These are phyloP conservation scores for Botrytis fabae DNA, from an alignment of 2,329 filamentous ascomycete species.

Conservation along the genomic window DNA sequence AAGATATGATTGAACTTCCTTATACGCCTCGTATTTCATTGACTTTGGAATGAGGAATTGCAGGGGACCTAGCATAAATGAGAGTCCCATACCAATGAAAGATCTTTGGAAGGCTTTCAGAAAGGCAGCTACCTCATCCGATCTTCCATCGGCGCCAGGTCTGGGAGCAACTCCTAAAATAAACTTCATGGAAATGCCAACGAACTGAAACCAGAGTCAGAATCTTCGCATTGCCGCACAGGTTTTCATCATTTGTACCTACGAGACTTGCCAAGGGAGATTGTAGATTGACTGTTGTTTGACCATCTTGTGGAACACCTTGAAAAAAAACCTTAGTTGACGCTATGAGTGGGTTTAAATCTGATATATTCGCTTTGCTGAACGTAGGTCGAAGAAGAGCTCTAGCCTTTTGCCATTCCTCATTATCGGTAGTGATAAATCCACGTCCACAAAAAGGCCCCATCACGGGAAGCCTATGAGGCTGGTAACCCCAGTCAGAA, in stretches of 20 bases:
- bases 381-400: constrained; percentile 10
- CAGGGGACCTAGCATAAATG: constrained; percentile 10
- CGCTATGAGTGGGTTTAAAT: neutral
- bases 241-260: neutral
- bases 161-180: neutral
- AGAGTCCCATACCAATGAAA: constrained; percentile 15
- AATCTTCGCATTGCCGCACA: neutral
- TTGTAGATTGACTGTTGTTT: constrained; percentile 4
- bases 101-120: constrained; percentile 10
- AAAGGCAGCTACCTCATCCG: neutral
- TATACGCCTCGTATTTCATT: neutral
- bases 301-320: neutral
- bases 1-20: constrained; percentile 12
- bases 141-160: neutral
- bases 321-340: neutral
- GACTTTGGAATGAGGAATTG: constrained; percentile 10
- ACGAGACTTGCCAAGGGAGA: constrained; percentile 3
- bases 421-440: constrained; percentile 12
- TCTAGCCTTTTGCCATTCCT: neutral
- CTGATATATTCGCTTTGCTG: constrained; percentile 13
- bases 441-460: constrained; percentile 12
- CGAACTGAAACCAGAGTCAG: neutral
- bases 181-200: constrained; percentile 14
- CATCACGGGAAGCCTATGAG: constrained; percentile 8
- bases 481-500: constrained; percentile 15